Evolutionary conservation across 2,329 filamentous ascomycete genomes (phyloP).

Genomic region (Passalora sequoiae): DNA sequence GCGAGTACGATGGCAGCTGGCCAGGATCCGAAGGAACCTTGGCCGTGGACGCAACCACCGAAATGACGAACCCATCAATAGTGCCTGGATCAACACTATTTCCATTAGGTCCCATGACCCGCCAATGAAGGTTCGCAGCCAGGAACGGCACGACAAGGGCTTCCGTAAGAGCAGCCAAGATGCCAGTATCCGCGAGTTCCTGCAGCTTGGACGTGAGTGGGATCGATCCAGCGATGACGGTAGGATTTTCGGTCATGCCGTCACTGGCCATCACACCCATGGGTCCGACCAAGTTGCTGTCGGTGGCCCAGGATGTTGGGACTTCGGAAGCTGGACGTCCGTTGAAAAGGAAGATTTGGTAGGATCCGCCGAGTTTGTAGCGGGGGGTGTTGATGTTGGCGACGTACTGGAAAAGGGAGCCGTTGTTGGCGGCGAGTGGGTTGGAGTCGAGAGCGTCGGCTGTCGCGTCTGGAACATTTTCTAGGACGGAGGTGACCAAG

Average conservation of each 20-base stretch:
- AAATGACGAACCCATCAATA: constrained; percentile 37
- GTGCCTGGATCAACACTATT: constrained; percentile 30
- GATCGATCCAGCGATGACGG: constrained; percentile 39
- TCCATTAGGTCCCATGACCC: constrained; percentile 28
- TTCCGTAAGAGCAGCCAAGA: constrained; percentile 30
- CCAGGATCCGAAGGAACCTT: constrained; percentile 27
- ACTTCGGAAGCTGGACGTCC: constrained; percentile 45
- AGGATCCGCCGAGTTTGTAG: constrained; percentile 57
- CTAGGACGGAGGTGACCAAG: constrained; percentile 1
- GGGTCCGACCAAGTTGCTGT: constrained; percentile 55
- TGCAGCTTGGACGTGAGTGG: constrained; percentile 43
- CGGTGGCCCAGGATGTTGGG: constrained; percentile 46
- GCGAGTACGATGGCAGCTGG: constrained; percentile 34
- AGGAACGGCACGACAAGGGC: constrained; percentile 30
- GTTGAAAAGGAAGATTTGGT: constrained; percentile 63
- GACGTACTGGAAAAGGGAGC: constrained; percentile 60
- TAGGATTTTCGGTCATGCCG: constrained; percentile 20
- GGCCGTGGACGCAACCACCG: constrained; percentile 37
- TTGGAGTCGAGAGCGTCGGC: constrained; percentile 9
- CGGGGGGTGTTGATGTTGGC: constrained; percentile 61
- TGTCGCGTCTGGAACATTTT: constrained; percentile 5
- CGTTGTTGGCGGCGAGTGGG: constrained; percentile 32
- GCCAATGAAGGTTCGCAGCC: constrained; percentile 33
- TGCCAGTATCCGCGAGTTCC: constrained; percentile 26
- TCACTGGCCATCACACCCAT: constrained; percentile 41